Base-by-base conservation (phyloP, 2,329 filamentous ascomycete species). In the Myriosclerotinia curreyana region DNA sequence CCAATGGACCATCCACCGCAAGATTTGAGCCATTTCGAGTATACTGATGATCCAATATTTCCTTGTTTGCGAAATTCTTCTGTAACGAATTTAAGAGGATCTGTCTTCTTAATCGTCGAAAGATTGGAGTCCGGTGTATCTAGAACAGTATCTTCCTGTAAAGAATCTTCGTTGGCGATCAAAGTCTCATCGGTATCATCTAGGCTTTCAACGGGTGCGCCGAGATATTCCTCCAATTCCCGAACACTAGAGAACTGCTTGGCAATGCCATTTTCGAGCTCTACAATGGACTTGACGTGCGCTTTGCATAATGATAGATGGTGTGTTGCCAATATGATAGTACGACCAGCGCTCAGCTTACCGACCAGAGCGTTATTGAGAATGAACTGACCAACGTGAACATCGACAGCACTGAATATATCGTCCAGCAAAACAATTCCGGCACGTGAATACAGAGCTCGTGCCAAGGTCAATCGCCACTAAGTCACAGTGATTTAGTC, bases 391-490 rank as follows among this genome's bases (percentile, higher is more conserved):
- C 90, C 90, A 52, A 92, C 90, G 71, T 92, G 89, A 8, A 89
- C 87, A 74, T 95, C 91, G 11, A 94, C 84, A n/a, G 91, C 71
- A 71, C 86, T 90, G 73, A 95, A 92, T 38, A 93, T 89, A 71
- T 95, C 91, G 73, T 95, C 91, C 71, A 94, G 81, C n/a, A 94
- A 78, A 3, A 95, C 78, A 58, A 92, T 86, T 0, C 88, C 86
- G 0, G 89, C 89, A 17, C 89, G 81, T 2, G 89, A 92, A 75
- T 94, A 94, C 31, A 94, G 79, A 2, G 90, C 90, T 60, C 91
- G 81, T 1, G 91, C 91, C 67, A 94, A 83, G 0, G 89, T 90
- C 46, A 94, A 82, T 50, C 91, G 84, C 88, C 90, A 92, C 55
- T 58, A 36, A 15, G 48, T 48, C 42, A 36, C 28, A 25, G 36